Evolutionary conservation across 208 protist genomes (phyloP), one percentile per base, ranked within the genome.

Genomic region (Naegleria lovaniensis): DNA sequence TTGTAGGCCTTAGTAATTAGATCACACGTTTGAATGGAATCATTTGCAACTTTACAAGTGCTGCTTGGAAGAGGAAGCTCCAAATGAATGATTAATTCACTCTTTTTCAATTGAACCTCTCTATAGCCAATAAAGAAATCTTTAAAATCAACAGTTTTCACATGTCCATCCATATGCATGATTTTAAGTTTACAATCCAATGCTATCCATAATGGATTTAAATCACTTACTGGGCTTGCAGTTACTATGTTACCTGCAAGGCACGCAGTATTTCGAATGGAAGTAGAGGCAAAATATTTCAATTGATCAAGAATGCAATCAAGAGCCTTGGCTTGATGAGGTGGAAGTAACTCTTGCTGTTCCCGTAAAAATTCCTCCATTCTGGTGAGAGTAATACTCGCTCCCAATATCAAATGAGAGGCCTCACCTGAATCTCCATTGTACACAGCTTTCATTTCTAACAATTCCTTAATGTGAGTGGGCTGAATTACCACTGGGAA

Each of bases 231-330:
- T 86, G 96, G 96, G n/a, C 90, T 93, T 0, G 94, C 96, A 29
- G 93, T 96, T 19, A 92, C 94, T 22, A 98, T 87, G 91, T 98
- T 98, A 83, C 95, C 96, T 85, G 92, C 96, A 25, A 97, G n/a
- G 39, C 91, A 94, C 0, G 95, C 95, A 51, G 93, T 93, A 93
- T 97, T 97, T 75, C 96, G 92, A 89, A 98, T 95, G 83, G 93
- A 92, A 36, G 90, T 94, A 33, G 92, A 92, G 29, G 93, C 93
- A 92, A 96, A 96, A 91, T 92, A 94, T 79, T 90, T 90, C 48
- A 95, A 92, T 90, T 94, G 92, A 33, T 93, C 43, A 40, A 76
- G 55, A 39, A 93, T 91, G 25, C 89, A 91, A 48, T 83, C 86
- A 43, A 40, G 95, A 43, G 16, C 7, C 51, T 91, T 92, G 29